Evolutionary conservation across 148 eudicot species (phyloP).

Genomic region (Arctostaphylos glauca): DNA sequence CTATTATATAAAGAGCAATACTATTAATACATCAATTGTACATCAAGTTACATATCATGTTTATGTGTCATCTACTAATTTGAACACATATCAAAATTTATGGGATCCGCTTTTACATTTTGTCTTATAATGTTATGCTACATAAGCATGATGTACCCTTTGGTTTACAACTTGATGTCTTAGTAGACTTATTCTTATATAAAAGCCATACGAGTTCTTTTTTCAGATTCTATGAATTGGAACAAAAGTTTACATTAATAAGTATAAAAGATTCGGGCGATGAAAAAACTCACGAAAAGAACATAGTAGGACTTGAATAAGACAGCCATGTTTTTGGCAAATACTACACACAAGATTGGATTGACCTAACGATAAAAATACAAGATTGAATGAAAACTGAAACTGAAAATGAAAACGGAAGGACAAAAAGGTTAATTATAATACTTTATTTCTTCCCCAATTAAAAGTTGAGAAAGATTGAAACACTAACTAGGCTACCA

Average conservation of each 20-base stretch:
- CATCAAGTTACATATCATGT: too few species aligned
- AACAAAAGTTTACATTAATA: not conserved
- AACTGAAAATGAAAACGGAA: not conserved
- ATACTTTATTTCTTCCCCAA: not conserved
- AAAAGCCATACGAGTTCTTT: not conserved
- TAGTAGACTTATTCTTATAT: too few species aligned
- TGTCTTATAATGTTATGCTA: too few species aligned
- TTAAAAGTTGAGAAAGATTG: not conserved
- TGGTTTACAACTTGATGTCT: too few species aligned
- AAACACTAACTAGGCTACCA: not conserved
- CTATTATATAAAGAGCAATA: too few species aligned
- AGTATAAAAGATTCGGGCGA: not conserved
- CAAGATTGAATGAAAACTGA: not conserved
- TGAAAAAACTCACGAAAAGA: not conserved
- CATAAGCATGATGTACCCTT: too few species aligned
- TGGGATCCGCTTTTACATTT: too few species aligned
- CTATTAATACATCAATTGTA: too few species aligned
- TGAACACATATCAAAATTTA: too few species aligned
- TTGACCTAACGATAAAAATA: not conserved
- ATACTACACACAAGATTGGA: not conserved
- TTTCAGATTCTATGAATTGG: not conserved
- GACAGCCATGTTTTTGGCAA: not conserved
- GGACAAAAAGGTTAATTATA: too few species aligned
- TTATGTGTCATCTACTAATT: too few species aligned
- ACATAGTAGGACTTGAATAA: not conserved